phyloP scores from a whole-genome alignment of 352 stramenopile genomes.

The Phytophthora citrophthora region DNA sequence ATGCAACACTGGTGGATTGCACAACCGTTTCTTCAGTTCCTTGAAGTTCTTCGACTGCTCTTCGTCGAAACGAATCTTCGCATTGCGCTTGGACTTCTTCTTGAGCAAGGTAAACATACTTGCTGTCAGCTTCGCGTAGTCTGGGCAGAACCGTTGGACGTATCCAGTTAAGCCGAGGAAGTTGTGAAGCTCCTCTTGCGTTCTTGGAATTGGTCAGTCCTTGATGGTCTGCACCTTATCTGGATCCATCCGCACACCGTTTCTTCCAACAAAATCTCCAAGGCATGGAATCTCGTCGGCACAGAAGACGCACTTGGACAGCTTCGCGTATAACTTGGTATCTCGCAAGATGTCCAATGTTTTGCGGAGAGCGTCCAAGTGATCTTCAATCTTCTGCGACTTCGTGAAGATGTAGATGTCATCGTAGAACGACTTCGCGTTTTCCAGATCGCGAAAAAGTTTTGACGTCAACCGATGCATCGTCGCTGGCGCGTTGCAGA shows the following conservation, averaged over 20 bases:
- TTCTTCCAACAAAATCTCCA: background rate
- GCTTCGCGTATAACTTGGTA: constrained; percentile 8
- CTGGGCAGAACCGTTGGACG: background rate
- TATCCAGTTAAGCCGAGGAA: no score
- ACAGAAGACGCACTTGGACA: constrained; percentile 3
- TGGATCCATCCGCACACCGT: background rate
- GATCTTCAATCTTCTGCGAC: background rate
- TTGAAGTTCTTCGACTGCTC: no score
- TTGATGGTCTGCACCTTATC: constrained; percentile 9
- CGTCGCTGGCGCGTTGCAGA: background rate
- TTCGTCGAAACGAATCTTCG: no score
- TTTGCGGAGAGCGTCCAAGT: background rate
- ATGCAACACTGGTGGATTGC: no score
- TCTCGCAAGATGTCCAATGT: constrained; percentile 4
- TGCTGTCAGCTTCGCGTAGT: background rate
- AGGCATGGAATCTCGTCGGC: constrained; percentile 1
- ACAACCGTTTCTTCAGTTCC: background rate
- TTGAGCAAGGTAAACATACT: background rate
- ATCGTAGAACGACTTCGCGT: constrained; percentile 13
- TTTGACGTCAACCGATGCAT: constrained; percentile 13
- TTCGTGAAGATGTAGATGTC: constrained; percentile 15
- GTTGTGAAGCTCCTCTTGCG: background rate
- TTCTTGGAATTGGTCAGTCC: background rate
- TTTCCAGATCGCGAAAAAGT: background rate
- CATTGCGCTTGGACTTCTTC: no score